Base-by-base conservation (phyloP, 1,139 yeast genomes). In the Spathaspora sp. region DNA sequence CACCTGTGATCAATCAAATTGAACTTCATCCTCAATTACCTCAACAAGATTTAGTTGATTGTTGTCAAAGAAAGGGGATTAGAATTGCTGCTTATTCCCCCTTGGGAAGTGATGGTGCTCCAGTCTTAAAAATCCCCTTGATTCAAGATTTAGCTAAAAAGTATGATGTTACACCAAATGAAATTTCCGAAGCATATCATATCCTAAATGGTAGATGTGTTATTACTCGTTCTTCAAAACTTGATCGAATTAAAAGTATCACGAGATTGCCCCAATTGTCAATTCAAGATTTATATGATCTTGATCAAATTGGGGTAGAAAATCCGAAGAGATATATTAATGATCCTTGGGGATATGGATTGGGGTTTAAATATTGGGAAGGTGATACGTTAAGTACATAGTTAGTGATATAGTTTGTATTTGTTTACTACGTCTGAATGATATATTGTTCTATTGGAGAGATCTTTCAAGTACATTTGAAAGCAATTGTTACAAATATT, bases 251-350 rank as follows among this genome's bases (percentile, higher is more conserved):
- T 45, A 64, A 57, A 49, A 56, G 57, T 1, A 66, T 56, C 39
- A 51, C 61, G 3, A 53, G 58, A 38, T 61, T 75, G 44, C 78
- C 78, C 1, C 65, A 67, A 7, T 60, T 80, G 43, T 61, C 76
- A 1, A 51, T 61, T 17, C 75, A 75, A 15, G 86, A 81, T 29
- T 55, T 81, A 41, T 55, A 57, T 0, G 53, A 54, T 6, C 60
- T 81, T 47, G 76, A 76, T 50, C 51, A 70, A 26, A 50, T 74
- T 42, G 86, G 86, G 6, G 63, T 51, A 1, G 58, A 67, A 2
- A 56, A 76, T 15, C 82, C 84, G 18, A 65, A 51, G 25, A 60
- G 77, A 49, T 67, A 67, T 49, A 56, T 54, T 33, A 59, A 54
- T 46, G 73, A 68, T 49, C 62, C 62, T 5, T 70, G 72, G 72